Percentiles rank a stretch among this genome's conserved stretches.
Conservation (phyloP, 2,329 filamentous ascomycete genomes). For the Cercospora sojina region DNA sequence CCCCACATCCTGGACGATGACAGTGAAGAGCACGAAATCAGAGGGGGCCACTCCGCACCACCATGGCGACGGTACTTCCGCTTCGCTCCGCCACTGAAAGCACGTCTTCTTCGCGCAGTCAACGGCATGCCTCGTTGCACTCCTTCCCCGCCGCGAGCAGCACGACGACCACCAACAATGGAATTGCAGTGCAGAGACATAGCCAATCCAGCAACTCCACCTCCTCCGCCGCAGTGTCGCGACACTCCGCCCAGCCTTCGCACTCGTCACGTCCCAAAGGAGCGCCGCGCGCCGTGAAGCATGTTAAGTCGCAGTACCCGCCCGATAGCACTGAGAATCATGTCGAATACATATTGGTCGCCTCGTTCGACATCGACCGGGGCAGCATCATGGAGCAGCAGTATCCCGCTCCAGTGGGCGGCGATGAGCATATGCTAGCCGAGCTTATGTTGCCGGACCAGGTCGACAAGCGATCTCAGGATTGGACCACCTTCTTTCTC, state of each 20-base stretch:
- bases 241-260: slow-evolving; percentile 9
- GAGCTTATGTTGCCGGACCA: slow-evolving; percentile 98
- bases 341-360: slow-evolving; percentile 97
- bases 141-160: slow-evolving; percentile 41
- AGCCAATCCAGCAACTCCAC: slow-evolving; percentile 25
- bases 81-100: slow-evolving; percentile 34
- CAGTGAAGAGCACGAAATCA: neutral
- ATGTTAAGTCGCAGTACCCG: slow-evolving; percentile 52
- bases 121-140: slow-evolving; percentile 43
- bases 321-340: slow-evolving; percentile 66
- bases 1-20: neutral
- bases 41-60: neutral
- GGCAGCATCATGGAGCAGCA: slow-evolving; percentile 98
- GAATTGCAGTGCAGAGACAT: slow-evolving; percentile 40
- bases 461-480: slow-evolving; percentile 88
- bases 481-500: slow-evolving; percentile 99
- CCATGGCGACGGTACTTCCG: slow-evolving; percentile 37
- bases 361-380: slow-evolving; percentile 94
- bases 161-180: slow-evolving; percentile 32
- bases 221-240: slow-evolving; percentile 9
- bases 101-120: slow-evolving; percentile 25
- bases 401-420: slow-evolving; percentile 90
- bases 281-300: slow-evolving; percentile 19
- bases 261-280: slow-evolving; percentile 15
- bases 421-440: slow-evolving; percentile 95